Base-by-base conservation (phyloP, 345 rosid species). In the Arabidopsis suecica region DNA sequence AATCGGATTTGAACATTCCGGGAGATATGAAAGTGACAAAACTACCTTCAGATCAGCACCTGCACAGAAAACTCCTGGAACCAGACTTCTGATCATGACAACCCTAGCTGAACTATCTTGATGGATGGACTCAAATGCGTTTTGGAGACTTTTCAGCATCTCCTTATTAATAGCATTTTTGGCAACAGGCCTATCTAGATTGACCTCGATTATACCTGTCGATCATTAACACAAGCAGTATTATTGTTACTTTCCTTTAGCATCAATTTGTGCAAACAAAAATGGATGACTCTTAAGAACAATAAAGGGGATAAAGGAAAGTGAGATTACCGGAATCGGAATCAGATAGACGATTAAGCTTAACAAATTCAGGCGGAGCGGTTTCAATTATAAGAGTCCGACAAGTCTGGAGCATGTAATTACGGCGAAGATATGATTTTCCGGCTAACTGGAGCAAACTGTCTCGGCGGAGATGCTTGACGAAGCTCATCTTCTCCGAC, bases 11-110 rank as follows among this genome's bases (percentile, higher is more conserved):
- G 20, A 59, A 51, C 10, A 33, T 34, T 47, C 16, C 11, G 2
- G 23, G 65, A 50, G 56, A 40, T 22, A 64, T 4, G 55, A 20
- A 0, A 38, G 7, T 32, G 47, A 32, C n/a, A 23, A 58, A n/a
- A 42, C 30, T 72, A 79, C 82, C 97, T 91, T 94, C 53, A 94
- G 83, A 86, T 94, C 97, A 70, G 97, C 98, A 14, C 98, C 98
- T 30, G 97, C 96, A 51, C 97, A 94, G 79, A 94, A 94, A 51
- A 82, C 86, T 32, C 84, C 86, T 5, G 97, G 96, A 77, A 90
- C 92, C 28, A 86, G 79, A 68, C 98, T 94, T 67, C 70, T 75
- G 33, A 91, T 82, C 88, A 91, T 58, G 41, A 86, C 90, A 72
- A 94, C 95, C 30, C 80, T 87, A 42, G 88, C 93, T 0, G 89